Evolutionary conservation across 2,329 filamentous ascomycete genomes (phyloP), one percentile per base, ranked within the genome.

Genomic region (Aspergillus sp.): DNA sequence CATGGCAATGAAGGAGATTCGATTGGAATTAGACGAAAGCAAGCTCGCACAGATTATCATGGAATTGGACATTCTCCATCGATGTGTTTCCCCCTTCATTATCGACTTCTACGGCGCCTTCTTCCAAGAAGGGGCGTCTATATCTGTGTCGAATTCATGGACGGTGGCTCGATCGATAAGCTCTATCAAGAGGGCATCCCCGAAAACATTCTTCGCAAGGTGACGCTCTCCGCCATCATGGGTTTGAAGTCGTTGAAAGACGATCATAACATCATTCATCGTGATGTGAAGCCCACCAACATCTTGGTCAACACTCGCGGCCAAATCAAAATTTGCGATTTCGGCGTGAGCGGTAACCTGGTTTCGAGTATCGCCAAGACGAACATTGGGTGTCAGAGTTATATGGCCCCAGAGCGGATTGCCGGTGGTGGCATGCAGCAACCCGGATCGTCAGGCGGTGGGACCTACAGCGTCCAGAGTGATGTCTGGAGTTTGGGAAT

Each of bases 1-100:
- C 49, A 97, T 98, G 93, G 93, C 93, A 9, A 98, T 98, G 93
- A 98, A 98, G 67, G 93, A 98, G 69, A 94, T 98, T 58, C 82
- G 93, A 19, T 75, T 98, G 7, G 93, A 98, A 67, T 76, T 98
- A 45, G 93, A 98, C 61, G 93, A 98, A 66, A 85, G 88, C 52
- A 98, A 98, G 67, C 95, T 98, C 63, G 85, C 88, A 5, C 90
- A 91, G 34, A 98, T 98, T 61, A 85, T 97, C 58, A 98, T 97
- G 80, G 93, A 98, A 69, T 76, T 98, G 42, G 88, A 98, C 60
- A 91, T 98, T 52, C 75, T 98, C 2, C 93, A 98, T 70, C 86
- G 93, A 57, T 98, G 93, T 62, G 77, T 93, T 3, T 96, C 89
- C 2, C 91, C 93, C 0, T 95, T 91, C 68, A 97, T 98, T 57